A percentile compares a stretch with the other conserved stretches of the same genome.
phyloP scores from a whole-genome alignment of 768 basidiomycete species.

The Leccinum uliginosum region DNA sequence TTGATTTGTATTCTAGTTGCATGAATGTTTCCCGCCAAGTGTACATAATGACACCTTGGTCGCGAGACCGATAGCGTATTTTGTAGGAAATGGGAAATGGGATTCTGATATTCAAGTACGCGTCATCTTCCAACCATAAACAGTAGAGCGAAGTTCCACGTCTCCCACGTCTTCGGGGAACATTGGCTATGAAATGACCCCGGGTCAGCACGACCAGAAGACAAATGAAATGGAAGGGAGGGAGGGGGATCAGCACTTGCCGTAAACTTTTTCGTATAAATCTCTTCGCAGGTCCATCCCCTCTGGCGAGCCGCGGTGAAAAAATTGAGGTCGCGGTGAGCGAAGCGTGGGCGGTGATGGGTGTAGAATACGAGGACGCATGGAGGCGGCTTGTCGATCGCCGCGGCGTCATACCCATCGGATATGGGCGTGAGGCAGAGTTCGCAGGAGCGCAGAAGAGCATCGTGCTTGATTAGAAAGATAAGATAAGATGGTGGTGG shows the following conservation, averaged over 20 bases:
- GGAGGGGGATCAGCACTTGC: slow-evolving; percentile 41
- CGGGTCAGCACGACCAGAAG: too few species aligned
- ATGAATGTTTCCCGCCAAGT: not conserved
- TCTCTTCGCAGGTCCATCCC: slow-evolving; percentile 73
- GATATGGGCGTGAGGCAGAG: slow-evolving; percentile 25
- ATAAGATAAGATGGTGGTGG: not conserved
- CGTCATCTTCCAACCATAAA: slow-evolving; percentile 76
- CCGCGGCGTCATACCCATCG: slow-evolving; percentile 14
- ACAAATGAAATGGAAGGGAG: not conserved
- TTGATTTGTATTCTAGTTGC: not conserved
- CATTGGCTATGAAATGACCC: slow-evolving; percentile 59
- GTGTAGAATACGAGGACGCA: slow-evolving; percentile 81
- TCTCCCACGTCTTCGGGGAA: slow-evolving; percentile 86
- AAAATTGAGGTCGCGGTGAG: slow-evolving; percentile 78
- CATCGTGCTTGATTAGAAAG: slow-evolving; percentile 59
- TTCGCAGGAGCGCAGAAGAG: slow-evolving; percentile 73
- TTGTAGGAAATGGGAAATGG: not conserved
- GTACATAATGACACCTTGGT: not conserved
- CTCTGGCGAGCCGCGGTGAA: slow-evolving; percentile 56
- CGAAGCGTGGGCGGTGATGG: slow-evolving; percentile 83
- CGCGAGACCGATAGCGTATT: not conserved
- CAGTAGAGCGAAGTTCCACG: slow-evolving; percentile 69
- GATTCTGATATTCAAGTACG: not conserved
- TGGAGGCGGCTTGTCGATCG: slow-evolving; percentile 22
- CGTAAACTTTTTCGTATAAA: slow-evolving; percentile 59